Base-by-base conservation (phyloP, 768 basidiomycete species). In the Lentinula aciculospora region DNA sequence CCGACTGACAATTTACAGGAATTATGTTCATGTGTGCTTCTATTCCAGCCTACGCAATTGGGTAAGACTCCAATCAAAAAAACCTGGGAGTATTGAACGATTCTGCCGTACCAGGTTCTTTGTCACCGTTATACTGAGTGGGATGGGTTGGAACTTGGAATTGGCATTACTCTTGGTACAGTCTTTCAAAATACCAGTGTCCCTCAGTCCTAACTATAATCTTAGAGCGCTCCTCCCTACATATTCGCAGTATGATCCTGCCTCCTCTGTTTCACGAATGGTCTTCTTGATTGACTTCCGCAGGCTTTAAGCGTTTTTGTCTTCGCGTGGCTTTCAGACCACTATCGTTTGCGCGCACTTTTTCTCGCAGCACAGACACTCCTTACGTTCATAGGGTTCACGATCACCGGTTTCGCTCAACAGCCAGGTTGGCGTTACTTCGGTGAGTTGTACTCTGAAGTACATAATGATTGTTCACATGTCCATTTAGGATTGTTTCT, bases 11-110 rank as follows among this genome's bases (percentile, higher is more conserved):
- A 9, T n/a, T 17, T 15, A 23, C 10, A 48, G 32, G 56, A 7
- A 39, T 79, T 27, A 81, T 81, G 80, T 78, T 76, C 59, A 70
- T 80, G 67, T 80, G 78, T 63, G 71, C 74, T 9, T 78, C 78
- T 4, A 71, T 78, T 61, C 77, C 79, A n/a, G 74, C 75, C 7
- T 78, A 79, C 61, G 77, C 75, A 12, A 76, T 80, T 34, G 76
- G 76, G 79, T 81, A 58, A 10, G 39, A 9, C 42, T 44, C 12
- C 17, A 6, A 17, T 17, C 1, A 6, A n/a, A 39, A 15, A 39
- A 17, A 39, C 37, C 1, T 39, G 37, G 17, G 4, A n/a, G n/a
- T 39, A 6, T 39, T n/a, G 37, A 39, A 13, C 15, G 32, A 39
- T 57, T 7, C 0, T 57, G 9, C 7, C 32, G 2, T 19, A 15